Evolutionary conservation across 352 stramenopile species (phyloP), one percentile per base, ranked within the genome.

Genomic region (Phytophthora rubi): DNA sequence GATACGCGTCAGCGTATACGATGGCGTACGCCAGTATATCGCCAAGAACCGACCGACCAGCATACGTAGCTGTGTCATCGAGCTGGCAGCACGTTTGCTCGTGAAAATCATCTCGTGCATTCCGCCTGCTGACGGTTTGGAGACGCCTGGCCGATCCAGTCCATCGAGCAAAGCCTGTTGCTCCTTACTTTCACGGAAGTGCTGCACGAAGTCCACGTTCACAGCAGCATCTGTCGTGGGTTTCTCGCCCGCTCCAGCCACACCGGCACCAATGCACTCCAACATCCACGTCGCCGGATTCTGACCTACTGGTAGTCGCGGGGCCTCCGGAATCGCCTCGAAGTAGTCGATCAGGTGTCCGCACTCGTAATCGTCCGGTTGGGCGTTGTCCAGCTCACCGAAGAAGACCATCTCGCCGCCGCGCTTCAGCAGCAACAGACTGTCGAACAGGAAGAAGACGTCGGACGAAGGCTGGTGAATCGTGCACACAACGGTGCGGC

Each of bases 241-340:
- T 12, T 65, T 65, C 47, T 65, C 59, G 39, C 59, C 49, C 6
- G 59, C 49, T 28, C 67, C 75, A 32, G 73, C 65, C 6, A 51
- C 37, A 13, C 74, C 83, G 9, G 73, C 76, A 16, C 76, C 75
- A 15, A 82, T 81, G 18, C 62, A 68, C 26, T 86, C 74, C 8
- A 97, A 68, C 83, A 97, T 93, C 86, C 85, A 97, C 30, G 88
- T 93, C 10, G 87, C 86, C 10, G 89, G 89, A 35, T 73, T 73
- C 16, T 64, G 44, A 3, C 66, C 66, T 7, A 44, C 61, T 54
- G 78, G 75, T 54, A 67, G 59, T 5, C 70, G 70, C 54, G 39
- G n/a, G 4, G 63, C 51, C 26, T 62, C 45, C 8, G 57, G 57
- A 16, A 83, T 79, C 1, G 57, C 55, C 53, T 78, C 71, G 59